Percentiles rank a stretch among this genome's conserved stretches.
These are phyloP conservation scores for Rhodotorula sp. DNA, from an alignment of 1,284 basidiomycete genomes.

Conservation along the genomic window DNA sequence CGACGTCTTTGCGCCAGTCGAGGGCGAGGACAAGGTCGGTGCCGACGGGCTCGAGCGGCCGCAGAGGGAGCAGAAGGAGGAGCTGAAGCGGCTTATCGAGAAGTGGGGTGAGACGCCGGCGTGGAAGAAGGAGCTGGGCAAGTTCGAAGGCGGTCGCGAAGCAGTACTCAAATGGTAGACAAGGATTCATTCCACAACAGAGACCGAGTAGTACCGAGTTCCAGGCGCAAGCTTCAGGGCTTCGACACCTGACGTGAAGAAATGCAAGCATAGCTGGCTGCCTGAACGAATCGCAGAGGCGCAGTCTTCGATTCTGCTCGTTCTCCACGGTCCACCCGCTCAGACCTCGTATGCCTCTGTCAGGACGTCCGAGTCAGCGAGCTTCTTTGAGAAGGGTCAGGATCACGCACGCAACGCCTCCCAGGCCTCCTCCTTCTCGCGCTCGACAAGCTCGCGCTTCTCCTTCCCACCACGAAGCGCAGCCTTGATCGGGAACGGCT, in stretches of 20 bases:
- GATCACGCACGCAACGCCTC: conserved; percentile 7
- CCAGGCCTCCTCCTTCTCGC: conserved; percentile 14
- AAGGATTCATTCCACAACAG: too few relatives aligned
- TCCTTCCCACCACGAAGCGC: not conserved
- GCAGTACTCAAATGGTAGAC: conserved; percentile 58
- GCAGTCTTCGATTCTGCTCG: too few relatives aligned
- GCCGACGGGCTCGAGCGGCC: conserved; percentile 30
- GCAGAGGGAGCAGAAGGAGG: conserved; percentile 78
- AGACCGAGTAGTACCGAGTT: too few relatives aligned
- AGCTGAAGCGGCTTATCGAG: conserved; percentile 69
- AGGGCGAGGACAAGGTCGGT: not conserved
- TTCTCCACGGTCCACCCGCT: too few relatives aligned
- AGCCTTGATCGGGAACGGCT: conserved; percentile 6
- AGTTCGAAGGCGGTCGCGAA: conserved; percentile 75
- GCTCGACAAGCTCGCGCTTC: not conserved
- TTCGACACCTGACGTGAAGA: too few relatives aligned
- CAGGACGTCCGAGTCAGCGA: not conserved
- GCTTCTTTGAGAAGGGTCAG: not conserved
- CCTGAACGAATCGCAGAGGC: too few relatives aligned
- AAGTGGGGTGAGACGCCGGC: conserved; percentile 76
- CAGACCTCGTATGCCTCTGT: conserved; percentile 1
- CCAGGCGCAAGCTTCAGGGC: too few relatives aligned
- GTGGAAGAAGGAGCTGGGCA: conserved; percentile 76
- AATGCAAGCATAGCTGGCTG: too few relatives aligned
- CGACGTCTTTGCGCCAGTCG: conserved; percentile 65